Evolutionary conservation across 495 filamentous ascomycete species (phyloP), one percentile per base, ranked within the genome.

Genomic region (Xylaria bambusicola): DNA sequence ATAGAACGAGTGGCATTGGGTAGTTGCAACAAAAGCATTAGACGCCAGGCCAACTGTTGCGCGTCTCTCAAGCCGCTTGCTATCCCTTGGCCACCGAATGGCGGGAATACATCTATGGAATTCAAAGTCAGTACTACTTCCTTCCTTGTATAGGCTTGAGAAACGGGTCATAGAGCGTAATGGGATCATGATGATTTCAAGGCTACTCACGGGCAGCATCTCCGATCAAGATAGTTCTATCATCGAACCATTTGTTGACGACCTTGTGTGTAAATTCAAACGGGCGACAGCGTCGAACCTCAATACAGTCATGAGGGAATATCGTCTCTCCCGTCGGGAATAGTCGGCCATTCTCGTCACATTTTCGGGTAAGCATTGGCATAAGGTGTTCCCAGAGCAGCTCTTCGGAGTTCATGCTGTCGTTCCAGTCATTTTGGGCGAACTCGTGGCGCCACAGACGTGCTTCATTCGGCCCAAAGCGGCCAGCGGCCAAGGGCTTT

Each of bases 1-100:
- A 62, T 21, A 6, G 45, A 5, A 46, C 54, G 44, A 33, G 46
- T 31, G 12, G 21, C 12, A 13, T 54, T 29, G 4, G 75, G 58
- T 13, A 62, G 20, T 2, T 42, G 67, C 24, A 64, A 65, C 18
- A 78, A 63, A 13, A 81, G 27, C 4, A 71, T 72, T 0, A 84
- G 70, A 8, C 82, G 76, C 81, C 81, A 84, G 5, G 75, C 75
- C 2, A 84, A 60, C 17, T 63, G 58, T 15, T 71, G 64, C 10
- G 69, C 73, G 48, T 76, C 73, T 3, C 70, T 52, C 17, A 75
- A 38, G 21, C 81, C 80, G 17, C 73, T 77, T n/a, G 77, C 74
- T 38, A 82, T 81, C 4, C 80, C 81, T 59, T 83, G 81, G 0
- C 81, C 81, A 0, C 76, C 82, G 55, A 84, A 84, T 7, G 82